Evolutionary conservation across 176 grass and related monocot species (phyloP).

Genomic region (Cenchrus americanus): DNA sequence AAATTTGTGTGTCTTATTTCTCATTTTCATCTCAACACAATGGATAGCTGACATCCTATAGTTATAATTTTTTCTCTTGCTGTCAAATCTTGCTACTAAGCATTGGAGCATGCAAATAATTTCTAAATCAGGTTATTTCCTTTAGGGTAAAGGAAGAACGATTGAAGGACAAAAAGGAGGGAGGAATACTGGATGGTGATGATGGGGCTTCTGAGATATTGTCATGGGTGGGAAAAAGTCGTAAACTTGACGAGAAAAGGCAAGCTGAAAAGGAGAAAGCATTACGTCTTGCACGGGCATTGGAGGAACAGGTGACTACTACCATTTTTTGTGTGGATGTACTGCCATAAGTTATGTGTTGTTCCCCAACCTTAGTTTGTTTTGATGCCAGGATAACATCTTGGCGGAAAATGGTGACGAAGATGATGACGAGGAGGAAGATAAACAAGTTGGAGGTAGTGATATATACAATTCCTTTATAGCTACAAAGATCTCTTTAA

Average conservation of each 20-base stretch:
- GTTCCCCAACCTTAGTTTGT: constrained; percentile 29
- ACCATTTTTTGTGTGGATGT: constrained; percentile 10
- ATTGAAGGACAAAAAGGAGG: constrained; percentile 69
- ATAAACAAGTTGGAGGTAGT: constrained; percentile 55
- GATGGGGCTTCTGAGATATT: constrained; percentile 70
- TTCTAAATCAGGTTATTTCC: constrained; percentile 59
- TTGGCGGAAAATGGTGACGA: constrained; percentile 71
- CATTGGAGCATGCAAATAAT: constrained; percentile 43
- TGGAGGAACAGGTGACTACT: constrained; percentile 79
- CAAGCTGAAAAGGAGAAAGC: constrained; percentile 81
- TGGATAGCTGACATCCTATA: neutral
- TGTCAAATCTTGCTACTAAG: constrained; percentile 28
- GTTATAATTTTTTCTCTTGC: neutral
- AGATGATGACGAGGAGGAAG: constrained; percentile 39
- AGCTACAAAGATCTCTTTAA: too few relatives aligned
- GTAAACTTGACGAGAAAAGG: constrained; percentile 77
- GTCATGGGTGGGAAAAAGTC: constrained; percentile 85
- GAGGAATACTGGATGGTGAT: constrained; percentile 63
- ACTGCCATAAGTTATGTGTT: constrained; percentile 12
- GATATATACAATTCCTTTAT: neutral
- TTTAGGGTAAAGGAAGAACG: constrained; percentile 90
- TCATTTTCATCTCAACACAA: neutral
- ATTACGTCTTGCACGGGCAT: constrained; percentile 68
- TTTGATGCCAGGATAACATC: constrained; percentile 73
- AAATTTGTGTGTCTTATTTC: neutral